Percentiles rank a stretch among this genome's conserved stretches.
phyloP scores from a whole-genome alignment of 495 filamentous ascomycete species.

The Sphaerosporella brunnea region DNA sequence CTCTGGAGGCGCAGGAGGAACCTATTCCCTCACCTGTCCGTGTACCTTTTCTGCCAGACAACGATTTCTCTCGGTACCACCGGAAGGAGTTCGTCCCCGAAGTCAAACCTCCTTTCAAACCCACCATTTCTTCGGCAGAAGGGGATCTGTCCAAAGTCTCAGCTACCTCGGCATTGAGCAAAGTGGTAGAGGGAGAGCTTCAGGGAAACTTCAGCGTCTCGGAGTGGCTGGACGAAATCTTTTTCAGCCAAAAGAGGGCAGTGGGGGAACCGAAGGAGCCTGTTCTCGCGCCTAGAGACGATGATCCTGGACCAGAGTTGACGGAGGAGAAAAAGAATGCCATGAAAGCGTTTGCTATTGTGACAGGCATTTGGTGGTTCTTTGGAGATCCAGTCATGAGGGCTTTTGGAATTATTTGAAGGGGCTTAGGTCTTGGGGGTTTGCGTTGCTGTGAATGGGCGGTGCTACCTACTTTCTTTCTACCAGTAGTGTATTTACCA shows the following conservation, averaged over 20 bases:
- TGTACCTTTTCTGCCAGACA: conserved; percentile 16
- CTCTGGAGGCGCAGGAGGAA: neutral
- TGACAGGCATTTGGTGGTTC: neutral
- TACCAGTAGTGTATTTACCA: no score
- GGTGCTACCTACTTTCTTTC: no score
- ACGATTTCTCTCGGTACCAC: conserved; percentile 1
- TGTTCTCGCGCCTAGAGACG: neutral
- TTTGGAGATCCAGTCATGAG: neutral
- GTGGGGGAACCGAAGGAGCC: neutral
- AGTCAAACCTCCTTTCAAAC: neutral
- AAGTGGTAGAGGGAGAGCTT: neutral
- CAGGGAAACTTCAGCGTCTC: neutral
- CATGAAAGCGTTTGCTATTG: neutral
- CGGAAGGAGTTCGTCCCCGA: neutral
- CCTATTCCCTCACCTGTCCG: neutral
- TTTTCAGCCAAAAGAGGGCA: neutral
- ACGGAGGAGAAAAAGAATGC: neutral
- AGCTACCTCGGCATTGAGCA: neutral
- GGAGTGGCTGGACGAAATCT: neutral
- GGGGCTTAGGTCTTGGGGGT: no score
- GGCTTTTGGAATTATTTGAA: neutral
- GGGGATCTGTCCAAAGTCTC: neutral
- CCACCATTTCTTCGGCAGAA: neutral
- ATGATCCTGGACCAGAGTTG: neutral
- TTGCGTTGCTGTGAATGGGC: no score